A percentile compares a stretch with the other conserved stretches of the same genome.
Conservation (phyloP, 768 basidiomycete genomes). For the Xerocomellus amylosporus region DNA sequence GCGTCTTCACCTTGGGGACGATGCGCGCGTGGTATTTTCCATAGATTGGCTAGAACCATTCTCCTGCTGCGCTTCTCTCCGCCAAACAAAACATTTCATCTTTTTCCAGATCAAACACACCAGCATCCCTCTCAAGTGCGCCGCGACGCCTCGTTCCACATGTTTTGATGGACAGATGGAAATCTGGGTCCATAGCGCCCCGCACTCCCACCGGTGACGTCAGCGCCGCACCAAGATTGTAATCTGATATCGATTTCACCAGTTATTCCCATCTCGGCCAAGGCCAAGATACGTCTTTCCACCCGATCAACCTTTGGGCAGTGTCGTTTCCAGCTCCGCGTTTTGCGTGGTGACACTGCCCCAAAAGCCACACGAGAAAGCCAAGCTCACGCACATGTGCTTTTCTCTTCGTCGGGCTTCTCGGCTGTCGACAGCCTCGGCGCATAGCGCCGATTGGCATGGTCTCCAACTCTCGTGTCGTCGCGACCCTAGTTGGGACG, state of each 20-base stretch:
- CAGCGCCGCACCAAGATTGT: constrained; percentile 1
- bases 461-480: not conserved
- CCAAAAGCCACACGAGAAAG: not conserved
- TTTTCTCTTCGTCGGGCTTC: not conserved
- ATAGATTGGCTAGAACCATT: not conserved
- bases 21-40: not conserved
- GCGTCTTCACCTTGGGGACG: not conserved
- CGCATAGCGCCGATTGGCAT: not conserved
- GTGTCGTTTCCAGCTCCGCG: not conserved
- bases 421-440: not conserved
- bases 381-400: not conserved
- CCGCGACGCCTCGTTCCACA: constrained; percentile 17
- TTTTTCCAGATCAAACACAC: constrained; percentile 3
- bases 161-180: constrained; percentile 8
- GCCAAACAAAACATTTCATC: not conserved
- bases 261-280: not conserved
- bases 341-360: constrained; percentile 3
- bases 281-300: not conserved
- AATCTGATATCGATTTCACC: constrained; percentile 1
- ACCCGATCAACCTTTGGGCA: not conserved
- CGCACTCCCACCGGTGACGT: constrained; percentile 5
- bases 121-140: constrained; percentile 19
- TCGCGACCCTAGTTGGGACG: not conserved
- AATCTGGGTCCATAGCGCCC: constrained; percentile 17
- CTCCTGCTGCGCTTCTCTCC: not conserved